Base-by-base conservation (phyloP, 495 filamentous ascomycete genomes). In the Entonaema liquescens region DNA sequence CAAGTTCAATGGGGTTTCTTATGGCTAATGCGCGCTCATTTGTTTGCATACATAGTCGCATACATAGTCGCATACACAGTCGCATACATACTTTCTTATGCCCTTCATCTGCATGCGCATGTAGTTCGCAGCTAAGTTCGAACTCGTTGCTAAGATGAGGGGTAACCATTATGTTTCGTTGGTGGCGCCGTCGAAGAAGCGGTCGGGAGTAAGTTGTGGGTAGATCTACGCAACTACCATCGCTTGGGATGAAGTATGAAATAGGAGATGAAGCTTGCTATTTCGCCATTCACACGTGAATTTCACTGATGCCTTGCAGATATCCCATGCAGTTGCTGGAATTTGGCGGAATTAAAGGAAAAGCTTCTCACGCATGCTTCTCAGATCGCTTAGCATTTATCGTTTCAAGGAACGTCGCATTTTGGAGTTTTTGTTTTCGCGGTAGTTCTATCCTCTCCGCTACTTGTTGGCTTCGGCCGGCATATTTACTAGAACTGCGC, bases 21-120 rank as follows among this genome's bases (percentile, higher is more conserved):
- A 7, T 44, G 5, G 44, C 55, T 67, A 54, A 67, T 59, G 56
- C 56, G 54, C 12, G 36, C 47, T 59, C 47, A 13, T 1, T 42
- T 9, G 19, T 21, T 9, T 4, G 38, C 38, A 19, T 19, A 19
- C n/a, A n/a, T n/a, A n/a, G n/a, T 19, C 38, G 11, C 1, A 42
- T 42, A 42, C 38, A 19, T 15, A 42, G n/a, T 19, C 38, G 11
- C 1, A 42, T 42, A 42, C 38, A 19, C 5, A 42, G n/a, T 19
- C 38, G 11, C 1, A 42, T 42, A 42, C 38, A 19, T 15, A 42
- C 15, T 9, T 6, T 9, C 31, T 33, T 9, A 6, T 33, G 31
- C 6, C 31, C 31, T 2, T 33, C 31, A 9, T 33, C 31, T 33
- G 31, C 5, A 21, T 21, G 12, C 11, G 40, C 7, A 9, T 44